These are phyloP conservation scores for Nymphaea colorata DNA, from an alignment of 164 flowering plant species.

Conservation along the genomic window DNA sequence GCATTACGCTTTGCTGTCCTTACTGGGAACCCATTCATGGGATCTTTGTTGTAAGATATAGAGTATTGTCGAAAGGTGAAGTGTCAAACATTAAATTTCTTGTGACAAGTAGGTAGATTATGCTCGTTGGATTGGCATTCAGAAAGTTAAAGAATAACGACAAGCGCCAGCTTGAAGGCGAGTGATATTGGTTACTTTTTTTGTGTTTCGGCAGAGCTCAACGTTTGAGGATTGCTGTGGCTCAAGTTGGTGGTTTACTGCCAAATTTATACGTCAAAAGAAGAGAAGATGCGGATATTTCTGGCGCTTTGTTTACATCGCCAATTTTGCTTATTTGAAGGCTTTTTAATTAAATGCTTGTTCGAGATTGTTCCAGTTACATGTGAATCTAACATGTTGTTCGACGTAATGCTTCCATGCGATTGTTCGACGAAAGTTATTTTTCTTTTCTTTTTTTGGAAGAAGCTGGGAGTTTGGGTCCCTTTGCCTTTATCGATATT, in stretches of 20 bases:
- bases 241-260: not conserved
- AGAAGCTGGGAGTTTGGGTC: too few relatives aligned
- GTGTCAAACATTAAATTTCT: not conserved
- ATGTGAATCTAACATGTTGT: too few relatives aligned
- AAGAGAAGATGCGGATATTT: not conserved
- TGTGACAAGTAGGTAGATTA: conserved; percentile 89
- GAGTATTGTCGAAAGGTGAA: too few relatives aligned
- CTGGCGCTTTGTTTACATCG: not conserved
- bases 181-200: not conserved
- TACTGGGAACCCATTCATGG: conserved; percentile 94
- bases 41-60: conserved; percentile 75
- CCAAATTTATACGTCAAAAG: not conserved
- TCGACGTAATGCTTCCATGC: too few relatives aligned
- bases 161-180: not conserved
- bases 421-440: too few relatives aligned
- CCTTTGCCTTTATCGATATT: too few relatives aligned
- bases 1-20: conserved; percentile 86
- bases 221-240: not conserved
- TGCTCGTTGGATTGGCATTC: conserved; percentile 82
- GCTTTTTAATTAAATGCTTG: too few relatives aligned
- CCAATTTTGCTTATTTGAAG: too few relatives aligned
- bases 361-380: too few relatives aligned
- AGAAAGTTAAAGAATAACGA: conserved; percentile 32
- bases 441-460: too few relatives aligned
- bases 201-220: not conserved